These are phyloP conservation scores for Gyrodon tennesseensis DNA, from an alignment of 1,284 basidiomycete species.

Conservation along the genomic window DNA sequence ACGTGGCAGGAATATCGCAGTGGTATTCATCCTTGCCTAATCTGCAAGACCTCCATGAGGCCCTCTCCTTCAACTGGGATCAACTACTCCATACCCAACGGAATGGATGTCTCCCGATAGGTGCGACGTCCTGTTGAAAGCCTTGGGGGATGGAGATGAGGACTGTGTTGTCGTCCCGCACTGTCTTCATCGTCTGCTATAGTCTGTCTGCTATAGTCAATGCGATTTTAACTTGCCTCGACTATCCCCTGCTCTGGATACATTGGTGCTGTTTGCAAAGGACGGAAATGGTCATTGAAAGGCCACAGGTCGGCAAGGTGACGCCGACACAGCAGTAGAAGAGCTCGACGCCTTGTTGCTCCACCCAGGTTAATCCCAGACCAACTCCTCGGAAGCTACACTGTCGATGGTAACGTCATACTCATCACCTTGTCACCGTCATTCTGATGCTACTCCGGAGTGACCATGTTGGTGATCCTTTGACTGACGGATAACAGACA, in stretches of 20 bases:
- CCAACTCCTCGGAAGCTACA: neutral
- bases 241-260: neutral
- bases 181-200: no score
- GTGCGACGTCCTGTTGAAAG: neutral
- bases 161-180: neutral
- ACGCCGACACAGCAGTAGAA: neutral
- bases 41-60: no score
- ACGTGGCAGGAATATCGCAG: neutral
- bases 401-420: neutral
- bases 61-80: no score
- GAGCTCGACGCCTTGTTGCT: neutral
- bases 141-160: neutral
- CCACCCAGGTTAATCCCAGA: neutral
- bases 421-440: neutral
- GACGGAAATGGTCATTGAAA: no score
- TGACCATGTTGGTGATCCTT: neutral
- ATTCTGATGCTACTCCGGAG: neutral
- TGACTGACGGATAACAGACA: neutral
- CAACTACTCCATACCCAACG: no score
- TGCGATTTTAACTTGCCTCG: neutral
- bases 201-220: no score
- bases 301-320: no score
- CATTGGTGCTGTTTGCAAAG: neutral
- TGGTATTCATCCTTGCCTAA: no score
- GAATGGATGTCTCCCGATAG: neutral